phyloP scores from a whole-genome alignment of 106 monocot genomes.

The Apostasia ramifera region DNA sequence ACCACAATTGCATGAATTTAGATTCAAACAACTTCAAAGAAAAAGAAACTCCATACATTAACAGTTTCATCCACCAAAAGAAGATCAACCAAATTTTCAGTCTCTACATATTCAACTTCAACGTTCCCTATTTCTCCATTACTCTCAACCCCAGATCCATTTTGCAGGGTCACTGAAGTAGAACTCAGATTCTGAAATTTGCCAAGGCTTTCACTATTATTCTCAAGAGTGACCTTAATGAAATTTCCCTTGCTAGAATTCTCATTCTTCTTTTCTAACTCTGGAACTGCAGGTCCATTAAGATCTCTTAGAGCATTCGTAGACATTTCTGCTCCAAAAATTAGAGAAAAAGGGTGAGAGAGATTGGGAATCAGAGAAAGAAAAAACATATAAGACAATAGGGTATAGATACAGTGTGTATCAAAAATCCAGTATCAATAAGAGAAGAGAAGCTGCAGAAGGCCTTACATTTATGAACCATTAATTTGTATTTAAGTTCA shows the following conservation, averaged over 20 bases:
- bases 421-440: background rate
- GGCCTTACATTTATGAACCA: no score
- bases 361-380: background rate
- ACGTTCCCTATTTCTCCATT: conserved; percentile 35
- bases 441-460: background rate
- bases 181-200: conserved; percentile 26
- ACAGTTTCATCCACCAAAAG: conserved; percentile 52
- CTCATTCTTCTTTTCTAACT: conserved; percentile 29
- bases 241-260: conserved; percentile 33
- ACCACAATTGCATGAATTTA: background rate
- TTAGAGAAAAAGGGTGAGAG: conserved; percentile 1
- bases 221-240: conserved; percentile 28
- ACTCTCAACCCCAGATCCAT: conserved; percentile 17
- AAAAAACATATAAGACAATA: background rate
- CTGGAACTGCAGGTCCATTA: conserved; percentile 29
- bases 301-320: conserved; percentile 46
- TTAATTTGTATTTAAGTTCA: no score
- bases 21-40: background rate
- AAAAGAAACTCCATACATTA: conserved; percentile 36
- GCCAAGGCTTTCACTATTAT: conserved; percentile 20
- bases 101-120: conserved; percentile 90
- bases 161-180: conserved; percentile 9
- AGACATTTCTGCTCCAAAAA: conserved; percentile 38
- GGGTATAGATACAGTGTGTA: background rate
- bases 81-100: conserved; percentile 75